These are phyloP conservation scores for Psophocarpus tetragonolobus DNA, from an alignment of 306 rosid genomes.

Conservation along the genomic window DNA sequence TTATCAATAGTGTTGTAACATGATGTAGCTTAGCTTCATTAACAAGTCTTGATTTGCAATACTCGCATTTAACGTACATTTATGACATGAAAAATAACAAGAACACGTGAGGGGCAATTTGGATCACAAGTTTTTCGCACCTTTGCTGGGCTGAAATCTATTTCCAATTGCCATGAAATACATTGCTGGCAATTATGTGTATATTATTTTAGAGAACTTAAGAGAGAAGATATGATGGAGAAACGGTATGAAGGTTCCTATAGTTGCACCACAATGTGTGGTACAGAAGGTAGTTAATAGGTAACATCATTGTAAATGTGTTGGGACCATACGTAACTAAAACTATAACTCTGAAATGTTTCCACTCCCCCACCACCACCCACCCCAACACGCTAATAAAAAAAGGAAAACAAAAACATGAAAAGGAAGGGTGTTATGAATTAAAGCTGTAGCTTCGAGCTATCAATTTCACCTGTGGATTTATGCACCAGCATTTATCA, in stretches of 20 bases:
- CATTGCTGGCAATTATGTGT: slow-evolving; percentile 21
- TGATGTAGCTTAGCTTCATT: background rate
- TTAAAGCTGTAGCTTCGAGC: slow-evolving; percentile 42
- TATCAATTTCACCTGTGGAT: slow-evolving; percentile 51
- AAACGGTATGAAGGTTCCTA: slow-evolving; percentile 24
- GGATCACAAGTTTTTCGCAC: background rate
- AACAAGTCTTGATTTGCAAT: background rate
- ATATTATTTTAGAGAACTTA: slow-evolving; percentile 17
- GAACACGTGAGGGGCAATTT: background rate
- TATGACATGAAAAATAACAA: background rate
- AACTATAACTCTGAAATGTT: slow-evolving; percentile 37
- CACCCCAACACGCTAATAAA: slow-evolving; percentile 20
- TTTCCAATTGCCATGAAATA: slow-evolving; percentile 14
- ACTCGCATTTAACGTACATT: background rate
- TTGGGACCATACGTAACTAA: slow-evolving; percentile 46
- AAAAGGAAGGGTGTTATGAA: slow-evolving; percentile 22
- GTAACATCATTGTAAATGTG: slow-evolving; percentile 49
- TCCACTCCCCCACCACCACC: slow-evolving; percentile 22
- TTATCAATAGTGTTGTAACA: background rate
- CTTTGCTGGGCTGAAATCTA: slow-evolving; percentile 11
- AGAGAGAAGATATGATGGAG: background rate
- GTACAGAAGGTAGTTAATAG: slow-evolving; percentile 42
- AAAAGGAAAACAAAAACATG: background rate
- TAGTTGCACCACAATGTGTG: slow-evolving; percentile 26
- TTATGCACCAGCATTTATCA: slow-evolving; percentile 39